Percentiles rank a stretch among this genome's conserved stretches.
phyloP scores from a whole-genome alignment of 75 land plant species.

The Picea glauca region DNA sequence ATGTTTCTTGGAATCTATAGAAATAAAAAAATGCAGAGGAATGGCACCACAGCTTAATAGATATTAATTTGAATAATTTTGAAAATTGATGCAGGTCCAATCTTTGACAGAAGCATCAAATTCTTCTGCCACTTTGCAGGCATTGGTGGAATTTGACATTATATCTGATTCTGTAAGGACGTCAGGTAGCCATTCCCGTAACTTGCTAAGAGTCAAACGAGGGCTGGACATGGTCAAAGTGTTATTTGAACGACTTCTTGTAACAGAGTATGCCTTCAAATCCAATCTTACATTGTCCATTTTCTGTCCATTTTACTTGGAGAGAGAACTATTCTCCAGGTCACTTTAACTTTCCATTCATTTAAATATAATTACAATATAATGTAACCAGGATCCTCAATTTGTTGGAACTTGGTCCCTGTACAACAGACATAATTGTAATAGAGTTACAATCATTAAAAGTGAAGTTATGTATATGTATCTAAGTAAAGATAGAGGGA shows the following conservation, averaged over 20 bases:
- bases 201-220: conserved; percentile 81
- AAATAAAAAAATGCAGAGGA: no score
- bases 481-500: no score
- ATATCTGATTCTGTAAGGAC: conserved; percentile 39
- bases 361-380: no score
- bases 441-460: no score
- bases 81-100: conserved; percentile 47
- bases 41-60: neutral
- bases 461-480: no score
- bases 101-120: conserved; percentile 65
- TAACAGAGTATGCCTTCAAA: conserved; percentile 51
- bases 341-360: no score
- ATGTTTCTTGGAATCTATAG: no score
- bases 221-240: conserved; percentile 93
- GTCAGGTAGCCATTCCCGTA: conserved; percentile 82
- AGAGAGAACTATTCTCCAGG: no score
- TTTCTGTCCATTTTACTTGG: neutral
- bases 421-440: no score
- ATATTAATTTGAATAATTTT: conserved; percentile 7
- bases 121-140: conserved; percentile 38
- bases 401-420: no score
- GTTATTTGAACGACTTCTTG: conserved; percentile 70
- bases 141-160: conserved; percentile 62
- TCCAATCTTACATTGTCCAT: neutral
- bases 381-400: no score